Evolutionary conservation across 2,329 filamentous ascomycete genomes (phyloP).

Genomic region (Botryotinia calthae): DNA sequence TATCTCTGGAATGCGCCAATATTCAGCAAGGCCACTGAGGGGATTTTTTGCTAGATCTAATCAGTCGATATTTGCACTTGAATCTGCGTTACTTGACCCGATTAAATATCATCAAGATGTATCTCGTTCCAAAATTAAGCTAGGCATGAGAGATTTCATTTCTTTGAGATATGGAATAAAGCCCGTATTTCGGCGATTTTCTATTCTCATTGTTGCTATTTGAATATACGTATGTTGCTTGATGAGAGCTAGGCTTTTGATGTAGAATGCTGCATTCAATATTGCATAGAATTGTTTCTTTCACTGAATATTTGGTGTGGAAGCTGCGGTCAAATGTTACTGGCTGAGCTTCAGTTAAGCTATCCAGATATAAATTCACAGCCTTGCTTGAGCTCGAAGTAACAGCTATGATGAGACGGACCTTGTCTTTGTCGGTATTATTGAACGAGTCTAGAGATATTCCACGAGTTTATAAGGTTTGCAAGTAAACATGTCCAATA

Average conservation of each 20-base stretch:
- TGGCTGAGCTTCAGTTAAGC: background rate
- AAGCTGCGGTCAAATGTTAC: background rate
- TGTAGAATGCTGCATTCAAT: background rate
- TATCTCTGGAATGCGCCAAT: background rate
- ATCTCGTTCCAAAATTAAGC: background rate
- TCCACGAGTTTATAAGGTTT: background rate
- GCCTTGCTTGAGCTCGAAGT: background rate
- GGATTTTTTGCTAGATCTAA: background rate
- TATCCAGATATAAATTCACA: background rate
- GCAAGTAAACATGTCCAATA: background rate
- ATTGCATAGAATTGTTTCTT: background rate
- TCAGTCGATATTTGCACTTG: too few relatives aligned
- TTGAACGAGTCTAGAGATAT: background rate
- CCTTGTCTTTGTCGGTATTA: background rate
- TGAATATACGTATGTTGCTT: background rate
- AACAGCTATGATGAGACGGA: background rate
- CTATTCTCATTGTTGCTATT: background rate
- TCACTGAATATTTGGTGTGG: background rate
- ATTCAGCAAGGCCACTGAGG: background rate
- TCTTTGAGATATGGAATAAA: background rate
- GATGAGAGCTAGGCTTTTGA: background rate
- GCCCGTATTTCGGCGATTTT: background rate
- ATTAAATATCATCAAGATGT: background rate
- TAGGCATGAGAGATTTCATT: background rate
- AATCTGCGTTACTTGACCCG: background rate